These are phyloP conservation scores for Periconia macrospinosa DNA, from an alignment of 2,329 filamentous ascomycete genomes.

Conservation along the genomic window DNA sequence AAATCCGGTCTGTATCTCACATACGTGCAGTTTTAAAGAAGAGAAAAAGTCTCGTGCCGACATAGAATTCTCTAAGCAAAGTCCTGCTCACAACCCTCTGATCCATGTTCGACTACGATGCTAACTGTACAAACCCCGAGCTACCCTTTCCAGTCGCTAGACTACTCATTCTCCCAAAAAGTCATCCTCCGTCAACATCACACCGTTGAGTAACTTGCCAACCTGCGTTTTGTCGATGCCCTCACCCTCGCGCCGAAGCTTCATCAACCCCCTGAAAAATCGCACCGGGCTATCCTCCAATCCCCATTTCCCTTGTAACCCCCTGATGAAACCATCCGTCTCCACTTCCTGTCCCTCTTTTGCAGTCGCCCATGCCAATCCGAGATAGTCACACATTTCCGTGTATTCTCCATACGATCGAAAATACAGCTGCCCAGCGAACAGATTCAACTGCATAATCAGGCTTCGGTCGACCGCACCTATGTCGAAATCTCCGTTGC, in stretches of 20 bases:
- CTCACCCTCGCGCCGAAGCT: constrained; percentile 37
- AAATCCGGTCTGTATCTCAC: too few species aligned
- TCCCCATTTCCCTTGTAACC: constrained; percentile 27
- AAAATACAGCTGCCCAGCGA: constrained; percentile 70
- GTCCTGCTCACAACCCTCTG: not conserved
- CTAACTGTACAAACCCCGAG: not conserved
- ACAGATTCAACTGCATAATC: constrained; percentile 61
- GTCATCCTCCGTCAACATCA: constrained; percentile 35
- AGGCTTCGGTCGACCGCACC: constrained; percentile 28
- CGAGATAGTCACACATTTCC: constrained; percentile 55
- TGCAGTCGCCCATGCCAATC: constrained; percentile 44
- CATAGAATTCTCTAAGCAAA: not conserved
- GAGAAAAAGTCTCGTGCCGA: not conserved
- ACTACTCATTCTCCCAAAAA: constrained; percentile 19
- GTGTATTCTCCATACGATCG: constrained; percentile 57
- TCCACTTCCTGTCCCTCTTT: constrained; percentile 26
- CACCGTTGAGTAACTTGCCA: constrained; percentile 43
- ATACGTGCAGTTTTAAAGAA: not conserved
- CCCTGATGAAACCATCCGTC: constrained; percentile 40
- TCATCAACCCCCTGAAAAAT: constrained; percentile 44
- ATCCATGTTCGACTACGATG: not conserved
- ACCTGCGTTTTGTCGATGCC: constrained; percentile 50
- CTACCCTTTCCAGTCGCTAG: not conserved
- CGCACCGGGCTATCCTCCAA: constrained; percentile 46
- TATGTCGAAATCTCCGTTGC: constrained; percentile 4